These are phyloP conservation scores for Hepatocystis sp. DNA, from an alignment of 169 alveolate genomes.

Conservation along the genomic window DNA sequence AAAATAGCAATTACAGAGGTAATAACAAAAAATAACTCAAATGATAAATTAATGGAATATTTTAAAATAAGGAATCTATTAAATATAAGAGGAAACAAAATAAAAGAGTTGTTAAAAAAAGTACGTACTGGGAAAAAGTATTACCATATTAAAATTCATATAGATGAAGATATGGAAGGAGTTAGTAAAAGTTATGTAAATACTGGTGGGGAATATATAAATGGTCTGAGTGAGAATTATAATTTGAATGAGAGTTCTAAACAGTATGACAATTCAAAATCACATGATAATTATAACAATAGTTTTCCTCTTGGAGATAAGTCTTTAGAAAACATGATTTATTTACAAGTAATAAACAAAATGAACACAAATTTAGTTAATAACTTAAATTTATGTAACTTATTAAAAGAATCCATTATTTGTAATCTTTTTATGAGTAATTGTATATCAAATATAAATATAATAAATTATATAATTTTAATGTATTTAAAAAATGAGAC, in stretches of 20 bases:
- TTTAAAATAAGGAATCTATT: background rate
- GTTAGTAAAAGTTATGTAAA: no score
- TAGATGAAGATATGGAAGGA: no score
- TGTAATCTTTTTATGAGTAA: conserved; percentile 13
- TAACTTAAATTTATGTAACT: conserved; percentile 12
- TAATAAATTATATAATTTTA: conserved; percentile 15
- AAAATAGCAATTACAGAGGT: conserved; percentile 20
- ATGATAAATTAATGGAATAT: background rate
- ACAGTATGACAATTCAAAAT: background rate
- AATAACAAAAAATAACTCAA: conserved; percentile 3
- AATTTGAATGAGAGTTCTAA: no score
- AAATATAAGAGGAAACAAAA: background rate
- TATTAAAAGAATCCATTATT: conserved; percentile 7
- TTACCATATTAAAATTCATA: no score
- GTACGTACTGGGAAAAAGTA: no score
- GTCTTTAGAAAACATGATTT: background rate
- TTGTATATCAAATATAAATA: conserved; percentile 14
- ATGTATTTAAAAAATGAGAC: conserved; percentile 30
- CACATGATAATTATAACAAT: background rate
- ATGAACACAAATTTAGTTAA: conserved; percentile 15
- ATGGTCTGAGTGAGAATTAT: no score
- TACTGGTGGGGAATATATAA: no score
- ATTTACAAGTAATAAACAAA: conserved; percentile 12
- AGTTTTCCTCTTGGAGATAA: no score
- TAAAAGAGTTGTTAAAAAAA: no score